Evolutionary conservation across 1,139 yeast genomes (phyloP), one percentile per base, ranked within the genome.

Genomic region (Suhomyces bolitotheri): DNA sequence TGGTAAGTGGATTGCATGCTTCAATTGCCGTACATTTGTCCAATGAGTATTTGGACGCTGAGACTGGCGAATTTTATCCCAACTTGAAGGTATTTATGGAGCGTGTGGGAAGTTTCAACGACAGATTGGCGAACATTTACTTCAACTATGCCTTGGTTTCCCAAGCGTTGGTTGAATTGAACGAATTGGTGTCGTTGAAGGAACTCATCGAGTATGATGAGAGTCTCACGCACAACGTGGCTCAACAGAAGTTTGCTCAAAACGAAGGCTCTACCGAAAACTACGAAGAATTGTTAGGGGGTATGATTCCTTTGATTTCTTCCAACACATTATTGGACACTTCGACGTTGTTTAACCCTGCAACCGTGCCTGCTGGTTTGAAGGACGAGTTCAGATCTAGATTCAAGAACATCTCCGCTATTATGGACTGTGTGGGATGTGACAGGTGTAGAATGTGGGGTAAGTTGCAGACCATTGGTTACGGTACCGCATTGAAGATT

Each of bases 381-480:
- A 83, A 86, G 49, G 80, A 83, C 45, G 97, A 92, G 52, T 90
- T 92, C 63, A 76, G 94, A 46, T 62, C 76, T 27, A 81, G 95
- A 40, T 94, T 92, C 60, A 81, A 80, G 56, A 94, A 92, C 57
- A 95, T 92, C 22, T 82, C 95, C 21, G 84, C 87, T 34, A 79
- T 92, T 33, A 92, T 94, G 97, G 96, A 92, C 61, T 92, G 98
- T 68, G 97, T 92, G 31, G 97, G 96, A 24, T 92, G 98, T 66
- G 98, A 92, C 59, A 76, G 97, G 57, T 92, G 98, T 60, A 78
- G 97, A 54, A 71, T 94, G 64, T 92, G 98, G 98, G 98, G 98
- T 12, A 92, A 94, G 61, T 76, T 92, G 17, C 98, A 92, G 66
- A 88, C 96, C 2, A 88, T 94, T 14, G 98, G 98, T 16, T 92